These are phyloP conservation scores for Pseudozyma sp. DNA, from an alignment of 1,284 basidiomycete species.

Conservation along the genomic window DNA sequence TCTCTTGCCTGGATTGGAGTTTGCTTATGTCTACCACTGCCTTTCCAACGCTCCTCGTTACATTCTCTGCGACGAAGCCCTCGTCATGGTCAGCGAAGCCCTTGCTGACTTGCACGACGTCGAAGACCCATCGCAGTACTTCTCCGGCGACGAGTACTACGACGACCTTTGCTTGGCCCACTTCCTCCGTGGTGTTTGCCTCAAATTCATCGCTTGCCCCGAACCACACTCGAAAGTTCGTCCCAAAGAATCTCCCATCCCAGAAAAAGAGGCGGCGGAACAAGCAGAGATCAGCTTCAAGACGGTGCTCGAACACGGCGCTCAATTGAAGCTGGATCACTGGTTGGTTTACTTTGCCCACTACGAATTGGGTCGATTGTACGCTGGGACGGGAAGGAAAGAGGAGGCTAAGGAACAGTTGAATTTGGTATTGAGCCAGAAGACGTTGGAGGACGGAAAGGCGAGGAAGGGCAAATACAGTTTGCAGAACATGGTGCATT, in stretches of 20 bases:
- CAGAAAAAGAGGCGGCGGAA: conserved; percentile 56
- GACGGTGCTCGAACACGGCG: conserved; percentile 57
- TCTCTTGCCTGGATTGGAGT: conserved; percentile 64
- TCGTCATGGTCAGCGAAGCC: conserved; percentile 57
- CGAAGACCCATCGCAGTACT: conserved; percentile 45
- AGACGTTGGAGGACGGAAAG: conserved; percentile 58
- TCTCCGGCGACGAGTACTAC: conserved; percentile 53
- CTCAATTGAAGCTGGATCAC: conserved; percentile 60
- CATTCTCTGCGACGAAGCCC: conserved; percentile 48
- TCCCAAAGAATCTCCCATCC: conserved; percentile 52
- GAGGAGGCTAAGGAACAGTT: conserved; percentile 57
- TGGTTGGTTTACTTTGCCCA: conserved; percentile 68
- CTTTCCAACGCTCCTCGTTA: conserved; percentile 62
- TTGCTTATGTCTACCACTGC: conserved; percentile 67
- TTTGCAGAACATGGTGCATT: conserved; percentile 67
- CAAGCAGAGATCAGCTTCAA: conserved; percentile 59
- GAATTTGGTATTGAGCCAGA: conserved; percentile 59
- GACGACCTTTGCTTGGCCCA: conserved; percentile 66
- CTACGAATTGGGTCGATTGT: conserved; percentile 66
- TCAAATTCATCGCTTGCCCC: conserved; percentile 66
- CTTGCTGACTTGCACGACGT: conserved; percentile 52
- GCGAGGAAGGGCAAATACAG: conserved; percentile 66
- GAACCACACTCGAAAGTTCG: conserved; percentile 60
- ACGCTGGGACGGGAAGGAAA: conserved; percentile 40
- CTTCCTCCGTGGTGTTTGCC: conserved; percentile 65